These are phyloP conservation scores for Aspergillus campestris DNA, from an alignment of 495 filamentous ascomycete species.

Conservation along the genomic window DNA sequence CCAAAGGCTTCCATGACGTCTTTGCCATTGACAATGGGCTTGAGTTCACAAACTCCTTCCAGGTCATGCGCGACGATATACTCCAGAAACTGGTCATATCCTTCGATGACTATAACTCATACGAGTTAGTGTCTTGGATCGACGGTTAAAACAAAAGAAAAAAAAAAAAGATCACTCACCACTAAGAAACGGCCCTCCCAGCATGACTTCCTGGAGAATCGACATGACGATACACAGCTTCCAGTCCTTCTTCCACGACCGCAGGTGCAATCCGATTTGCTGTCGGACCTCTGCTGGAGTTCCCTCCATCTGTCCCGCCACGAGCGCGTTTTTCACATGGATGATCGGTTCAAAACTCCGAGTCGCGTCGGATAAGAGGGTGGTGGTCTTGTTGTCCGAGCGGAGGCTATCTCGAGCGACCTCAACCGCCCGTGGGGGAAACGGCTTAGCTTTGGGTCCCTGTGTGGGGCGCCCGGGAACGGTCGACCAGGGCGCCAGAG, in stretches of 20 bases:
- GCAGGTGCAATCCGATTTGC: constrained; percentile 65
- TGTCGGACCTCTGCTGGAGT: constrained; percentile 37
- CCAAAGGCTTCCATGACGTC: constrained; percentile 53
- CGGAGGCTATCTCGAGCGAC: constrained; percentile 72
- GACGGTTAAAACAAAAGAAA: neutral
- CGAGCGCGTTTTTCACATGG: constrained; percentile 41
- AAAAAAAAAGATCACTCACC: constrained; percentile 15
- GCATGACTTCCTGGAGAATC: constrained; percentile 56
- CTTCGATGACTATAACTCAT: constrained; percentile 19
- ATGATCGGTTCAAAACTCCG: constrained; percentile 51
- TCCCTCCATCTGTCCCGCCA: constrained; percentile 18
- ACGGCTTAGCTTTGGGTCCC: constrained; percentile 36
- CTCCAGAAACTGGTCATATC: constrained; percentile 39
- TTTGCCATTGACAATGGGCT: constrained; percentile 57
- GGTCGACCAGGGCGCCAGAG: constrained; percentile 67
- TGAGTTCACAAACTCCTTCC: constrained; percentile 38
- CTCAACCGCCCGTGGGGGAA: constrained; percentile 44
- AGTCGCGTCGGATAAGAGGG: constrained; percentile 56
- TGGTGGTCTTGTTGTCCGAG: constrained; percentile 60
- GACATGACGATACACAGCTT: constrained; percentile 62
- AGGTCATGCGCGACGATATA: constrained; percentile 36
- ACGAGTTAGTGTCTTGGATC: constrained; percentile 10
- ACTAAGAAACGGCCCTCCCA: constrained; percentile 22
- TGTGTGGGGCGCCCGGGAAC: constrained; percentile 35
- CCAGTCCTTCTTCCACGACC: constrained; percentile 73